Percentiles rank a stretch among this genome's conserved stretches.
phyloP scores from a whole-genome alignment of 805 yeast genomes.

The Sungouiozyma ichnusensis region DNA sequence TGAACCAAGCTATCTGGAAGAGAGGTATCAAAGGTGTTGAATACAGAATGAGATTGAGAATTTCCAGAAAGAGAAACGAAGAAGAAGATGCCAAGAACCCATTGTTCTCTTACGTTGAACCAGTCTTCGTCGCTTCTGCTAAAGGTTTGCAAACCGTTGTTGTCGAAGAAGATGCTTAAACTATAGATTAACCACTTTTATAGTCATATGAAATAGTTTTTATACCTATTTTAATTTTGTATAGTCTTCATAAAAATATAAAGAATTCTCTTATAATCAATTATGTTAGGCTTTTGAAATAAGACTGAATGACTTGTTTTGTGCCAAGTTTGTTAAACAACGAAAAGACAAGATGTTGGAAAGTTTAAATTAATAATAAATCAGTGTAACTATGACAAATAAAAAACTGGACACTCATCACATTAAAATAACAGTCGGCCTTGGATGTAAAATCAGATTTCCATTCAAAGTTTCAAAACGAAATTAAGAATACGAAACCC shows the following conservation, averaged over 20 bases:
- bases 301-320: too few relatives aligned
- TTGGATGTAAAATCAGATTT: neutral
- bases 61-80: conserved; percentile 99
- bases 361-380: conserved; percentile 1
- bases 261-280: neutral
- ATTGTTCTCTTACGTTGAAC: conserved; percentile 96
- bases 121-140: conserved; percentile 85
- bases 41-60: conserved; percentile 95
- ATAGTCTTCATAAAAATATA: neutral
- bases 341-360: neutral
- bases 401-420: conserved; percentile 46
- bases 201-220: neutral
- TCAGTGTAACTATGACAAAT: conserved; percentile 46
- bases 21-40: conserved; percentile 99
- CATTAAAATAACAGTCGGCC: conserved; percentile 36
- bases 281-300: too few relatives aligned
- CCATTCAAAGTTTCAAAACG: neutral
- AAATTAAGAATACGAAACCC: conserved; percentile 8
- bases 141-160: conserved; percentile 98
- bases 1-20: conserved; percentile 98
- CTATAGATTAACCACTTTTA: neutral
- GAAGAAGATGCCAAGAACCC: conserved; percentile 98
- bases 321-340: too few relatives aligned
- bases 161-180: conserved; percentile 65
- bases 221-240: neutral